These are phyloP conservation scores for Anthracocystis walkeri DNA, from an alignment of 1,284 basidiomycete genomes.

Conservation along the genomic window DNA sequence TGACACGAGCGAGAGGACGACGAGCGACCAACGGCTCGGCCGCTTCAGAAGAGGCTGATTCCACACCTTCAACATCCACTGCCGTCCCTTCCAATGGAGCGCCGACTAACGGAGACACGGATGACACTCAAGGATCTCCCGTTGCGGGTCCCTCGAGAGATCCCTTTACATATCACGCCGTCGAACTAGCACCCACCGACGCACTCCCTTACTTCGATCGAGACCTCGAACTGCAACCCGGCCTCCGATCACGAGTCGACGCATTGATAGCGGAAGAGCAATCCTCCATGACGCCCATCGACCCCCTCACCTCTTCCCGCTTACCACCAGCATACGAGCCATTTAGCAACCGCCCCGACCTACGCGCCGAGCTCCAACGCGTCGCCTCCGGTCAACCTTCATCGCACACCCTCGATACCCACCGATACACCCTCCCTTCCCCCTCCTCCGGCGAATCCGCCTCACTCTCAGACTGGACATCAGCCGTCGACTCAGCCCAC, in stretches of 20 bases:
- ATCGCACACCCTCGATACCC: slow-evolving; percentile 78
- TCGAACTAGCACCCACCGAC: slow-evolving; percentile 72
- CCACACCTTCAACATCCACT: slow-evolving; percentile 14
- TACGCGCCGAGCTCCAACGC: slow-evolving; percentile 60
- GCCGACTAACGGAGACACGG: not conserved
- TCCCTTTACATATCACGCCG: slow-evolving; percentile 28
- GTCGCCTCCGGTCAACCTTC: slow-evolving; percentile 72
- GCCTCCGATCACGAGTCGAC: slow-evolving; percentile 79
- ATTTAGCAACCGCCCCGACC: slow-evolving; percentile 67
- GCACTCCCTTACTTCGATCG: slow-evolving; percentile 94
- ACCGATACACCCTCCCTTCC: slow-evolving; percentile 82
- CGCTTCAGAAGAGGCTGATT: slow-evolving; percentile 18
- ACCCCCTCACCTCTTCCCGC: slow-evolving; percentile 72
- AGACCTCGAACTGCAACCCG: slow-evolving; percentile 82
- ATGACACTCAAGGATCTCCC: not conserved
- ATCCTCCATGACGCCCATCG: slow-evolving; percentile 72
- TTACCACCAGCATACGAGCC: slow-evolving; percentile 80
- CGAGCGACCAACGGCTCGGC: slow-evolving; percentile 30
- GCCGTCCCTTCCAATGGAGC: not conserved
- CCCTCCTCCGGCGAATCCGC: slow-evolving; percentile 76
- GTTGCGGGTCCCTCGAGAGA: slow-evolving; percentile 6
- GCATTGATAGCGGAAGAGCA: slow-evolving; percentile 78
- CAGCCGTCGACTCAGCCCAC: slow-evolving; percentile 81
- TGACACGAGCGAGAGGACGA: slow-evolving; percentile 23
- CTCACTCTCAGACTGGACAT: slow-evolving; percentile 81